Base-by-base conservation (phyloP, 148 eudicot genomes). In the Nyssa sinensis region DNA sequence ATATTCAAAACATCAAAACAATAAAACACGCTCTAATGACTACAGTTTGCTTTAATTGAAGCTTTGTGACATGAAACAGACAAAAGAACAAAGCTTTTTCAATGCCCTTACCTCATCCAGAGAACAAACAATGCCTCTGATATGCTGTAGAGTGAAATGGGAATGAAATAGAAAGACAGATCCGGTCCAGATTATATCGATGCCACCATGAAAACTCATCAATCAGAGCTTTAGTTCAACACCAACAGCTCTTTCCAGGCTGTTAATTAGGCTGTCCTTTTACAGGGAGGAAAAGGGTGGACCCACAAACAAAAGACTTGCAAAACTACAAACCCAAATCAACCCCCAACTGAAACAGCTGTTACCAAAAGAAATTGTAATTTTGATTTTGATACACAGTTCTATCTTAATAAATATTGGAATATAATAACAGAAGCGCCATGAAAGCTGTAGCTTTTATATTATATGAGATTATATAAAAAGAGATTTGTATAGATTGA, bases 231-330 rank as follows among this genome's bases (percentile, higher is more conserved):
- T 81, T 80, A 80, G 87, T 73, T 76, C 74, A 79, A 72, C 77
- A 70, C 77, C 79, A 81, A 65, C 82, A 90, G 79, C 86, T 79
- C 93, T 92, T 90, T 90, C 81, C 97, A 92, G 97, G 94, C 97
- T 92, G 94, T 90, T 84, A 80, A 83, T 85, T 81, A 89, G 86
- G 81, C 90, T 91, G 90, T 86, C 87, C 81, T n/a, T 71, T 74
- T 78, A 57, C 82, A 73, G 74, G 72, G 69, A 30, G 63, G 49
- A 55, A 71, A 23, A 1, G 17, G 63, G 19, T 67, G 93, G 88
- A 53, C 87, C 93, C 82, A 87, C 86, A 66, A 55, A 62, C 24
- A 70, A 61, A 30, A 69, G 71, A 76, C 77, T 27, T 57, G 39
- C 71, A 25, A 70, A 69, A 67, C 29, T 62, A 35, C 62, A 61